Evolutionary conservation across 2,329 filamentous ascomycete species (phyloP).

Genomic region (Xylariaceae sp.): DNA sequence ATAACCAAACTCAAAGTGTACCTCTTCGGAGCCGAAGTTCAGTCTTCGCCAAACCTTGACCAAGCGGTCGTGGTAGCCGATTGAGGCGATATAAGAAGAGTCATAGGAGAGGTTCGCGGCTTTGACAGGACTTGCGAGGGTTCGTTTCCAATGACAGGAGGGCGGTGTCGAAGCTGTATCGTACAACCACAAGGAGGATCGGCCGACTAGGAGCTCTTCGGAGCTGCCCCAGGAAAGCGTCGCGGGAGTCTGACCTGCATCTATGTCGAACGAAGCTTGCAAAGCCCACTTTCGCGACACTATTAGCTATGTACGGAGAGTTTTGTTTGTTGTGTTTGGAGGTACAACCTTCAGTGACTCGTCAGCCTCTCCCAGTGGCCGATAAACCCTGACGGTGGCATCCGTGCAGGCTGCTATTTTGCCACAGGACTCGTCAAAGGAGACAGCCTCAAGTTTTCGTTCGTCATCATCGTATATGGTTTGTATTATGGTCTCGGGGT

Average conservation of each 20-base stretch:
- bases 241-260: constrained; percentile 42
- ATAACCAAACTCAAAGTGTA: constrained; percentile 86
- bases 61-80: constrained; percentile 72
- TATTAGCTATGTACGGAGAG: constrained; percentile 5
- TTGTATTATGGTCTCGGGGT: constrained; percentile 71
- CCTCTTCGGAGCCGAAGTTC: constrained; percentile 76
- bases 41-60: constrained; percentile 91
- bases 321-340: constrained; percentile 1
- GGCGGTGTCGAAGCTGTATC: constrained; percentile 42
- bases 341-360: constrained; percentile 66
- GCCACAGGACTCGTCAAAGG: constrained; percentile 75
- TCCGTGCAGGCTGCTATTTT: constrained; percentile 77
- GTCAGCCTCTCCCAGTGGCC: constrained; percentile 66
- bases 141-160: constrained; percentile 66
- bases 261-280: constrained; percentile 56
- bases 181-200: constrained; percentile 66
- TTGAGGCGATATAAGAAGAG: constrained; percentile 79
- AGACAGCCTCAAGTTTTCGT: constrained; percentile 64
- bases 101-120: constrained; percentile 80
- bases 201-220: constrained; percentile 79
- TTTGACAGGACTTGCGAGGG: constrained; percentile 68
- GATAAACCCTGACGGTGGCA: constrained; percentile 68
- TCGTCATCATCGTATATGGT: constrained; percentile 84
- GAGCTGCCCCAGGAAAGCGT: constrained; percentile 79
- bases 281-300: constrained; percentile 51